Percentiles rank a stretch among this genome's conserved stretches.
phyloP scores from a whole-genome alignment of 2,329 filamentous ascomycete genomes.

The Rhexocercosporidium sp. region DNA sequence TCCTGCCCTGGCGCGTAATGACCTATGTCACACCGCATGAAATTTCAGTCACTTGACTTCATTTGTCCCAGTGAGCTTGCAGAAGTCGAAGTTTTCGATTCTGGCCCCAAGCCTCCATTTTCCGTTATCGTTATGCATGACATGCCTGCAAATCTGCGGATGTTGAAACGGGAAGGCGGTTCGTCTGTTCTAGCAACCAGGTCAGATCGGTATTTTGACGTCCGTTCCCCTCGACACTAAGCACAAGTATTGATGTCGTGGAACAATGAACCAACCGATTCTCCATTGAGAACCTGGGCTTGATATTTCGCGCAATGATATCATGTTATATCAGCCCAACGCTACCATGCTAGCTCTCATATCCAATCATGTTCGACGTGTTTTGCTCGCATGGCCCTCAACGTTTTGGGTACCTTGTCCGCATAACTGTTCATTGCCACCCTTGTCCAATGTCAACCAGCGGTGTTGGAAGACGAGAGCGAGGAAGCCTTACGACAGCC shows the following conservation, averaged over 20 bases:
- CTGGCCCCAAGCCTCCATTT: slow-evolving; percentile 24
- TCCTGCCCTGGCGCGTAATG: slow-evolving; percentile 28
- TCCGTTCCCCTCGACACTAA: slow-evolving; percentile 2
- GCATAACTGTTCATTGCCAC: slow-evolving; percentile 33
- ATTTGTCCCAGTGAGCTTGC: slow-evolving; percentile 38
- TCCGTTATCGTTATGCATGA: slow-evolving; percentile 40
- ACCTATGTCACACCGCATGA: slow-evolving; percentile 55
- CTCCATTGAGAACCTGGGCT: slow-evolving; percentile 8
- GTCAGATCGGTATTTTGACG: slow-evolving; percentile 9
- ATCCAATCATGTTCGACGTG: slow-evolving; percentile 28
- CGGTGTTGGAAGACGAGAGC: slow-evolving; percentile 28
- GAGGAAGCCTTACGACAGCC: slow-evolving; percentile 40
- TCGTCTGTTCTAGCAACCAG: slow-evolving; percentile 10
- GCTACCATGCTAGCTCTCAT: slow-evolving; percentile 13
- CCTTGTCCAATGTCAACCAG: slow-evolving; percentile 33
- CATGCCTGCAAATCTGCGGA: slow-evolving; percentile 32
- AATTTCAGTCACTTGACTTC: slow-evolving; percentile 64
- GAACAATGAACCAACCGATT: slow-evolving; percentile 22
- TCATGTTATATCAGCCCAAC: slow-evolving; percentile 31
- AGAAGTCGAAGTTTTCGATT: slow-evolving; percentile 34
- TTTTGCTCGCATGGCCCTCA: slow-evolving; percentile 31
- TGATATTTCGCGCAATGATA: slow-evolving; percentile 28
- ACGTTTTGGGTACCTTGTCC: slow-evolving; percentile 30
- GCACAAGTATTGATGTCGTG: slow-evolving; percentile 29
- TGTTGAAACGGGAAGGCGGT: slow-evolving; percentile 27